Conservation (phyloP, 257 asterid species). For the Nicotiana noctiflora region DNA sequence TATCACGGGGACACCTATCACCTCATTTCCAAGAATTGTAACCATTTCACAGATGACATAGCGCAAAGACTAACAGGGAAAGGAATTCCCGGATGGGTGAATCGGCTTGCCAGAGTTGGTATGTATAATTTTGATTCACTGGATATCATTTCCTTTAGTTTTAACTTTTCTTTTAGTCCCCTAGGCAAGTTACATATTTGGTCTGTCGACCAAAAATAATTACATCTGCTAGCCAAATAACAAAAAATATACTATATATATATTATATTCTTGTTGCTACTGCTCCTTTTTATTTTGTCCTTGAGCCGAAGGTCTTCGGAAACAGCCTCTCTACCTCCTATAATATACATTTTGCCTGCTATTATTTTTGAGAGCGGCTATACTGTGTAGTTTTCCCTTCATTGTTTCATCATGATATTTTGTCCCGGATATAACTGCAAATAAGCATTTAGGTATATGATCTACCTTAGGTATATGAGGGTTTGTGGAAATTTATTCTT, state of each 20-base stretch:
- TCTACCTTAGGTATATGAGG: not conserved
- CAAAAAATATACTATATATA: no score
- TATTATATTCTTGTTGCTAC: no score
- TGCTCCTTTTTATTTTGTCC: no score
- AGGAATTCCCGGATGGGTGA: constrained; percentile 54
- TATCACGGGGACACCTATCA: constrained; percentile 50
- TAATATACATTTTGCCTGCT: no score
- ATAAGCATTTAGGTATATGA: not conserved
- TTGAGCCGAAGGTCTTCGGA: no score
- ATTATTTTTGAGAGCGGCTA: no score
- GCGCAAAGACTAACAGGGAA: constrained; percentile 32
- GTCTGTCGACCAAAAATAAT: no score
- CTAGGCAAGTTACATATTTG: no score
- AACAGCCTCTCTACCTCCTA: no score
- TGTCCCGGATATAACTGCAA: not conserved
- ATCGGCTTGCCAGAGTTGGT: constrained; percentile 33
- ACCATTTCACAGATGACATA: constrained; percentile 47
- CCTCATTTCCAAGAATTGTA: constrained; percentile 47
- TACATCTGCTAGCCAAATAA: no score
- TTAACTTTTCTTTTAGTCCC: not conserved
- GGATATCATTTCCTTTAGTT: not conserved
- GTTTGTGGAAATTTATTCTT: not conserved
- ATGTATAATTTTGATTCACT: not conserved
- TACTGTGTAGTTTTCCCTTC: no score
- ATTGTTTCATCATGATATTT: not conserved